Conservation (phyloP, 148 eudicot species). For the Heliosperma pusillum region DNA sequence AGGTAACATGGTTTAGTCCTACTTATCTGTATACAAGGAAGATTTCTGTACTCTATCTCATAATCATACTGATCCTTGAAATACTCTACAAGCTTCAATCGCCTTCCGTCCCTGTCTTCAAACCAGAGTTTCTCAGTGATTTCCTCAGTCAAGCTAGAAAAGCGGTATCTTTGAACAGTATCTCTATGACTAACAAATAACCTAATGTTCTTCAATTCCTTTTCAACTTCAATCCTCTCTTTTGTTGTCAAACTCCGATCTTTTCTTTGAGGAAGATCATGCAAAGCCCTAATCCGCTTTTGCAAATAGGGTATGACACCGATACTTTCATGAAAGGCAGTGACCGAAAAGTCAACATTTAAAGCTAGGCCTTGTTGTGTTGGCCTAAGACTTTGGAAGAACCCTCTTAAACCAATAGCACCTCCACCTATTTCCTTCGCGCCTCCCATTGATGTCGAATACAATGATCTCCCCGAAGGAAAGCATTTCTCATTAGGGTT, state of each 20-base stretch:
- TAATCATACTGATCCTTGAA: constrained; percentile 88
- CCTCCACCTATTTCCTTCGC: constrained; percentile 79
- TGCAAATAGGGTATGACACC: constrained; percentile 69
- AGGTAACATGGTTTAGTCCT: constrained; percentile 81
- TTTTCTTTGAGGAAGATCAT: constrained; percentile 44
- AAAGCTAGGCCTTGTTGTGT: constrained; percentile 94
- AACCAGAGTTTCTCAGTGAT: constrained; percentile 72
- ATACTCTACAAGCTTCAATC: constrained; percentile 53
- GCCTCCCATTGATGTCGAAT: constrained; percentile 76
- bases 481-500: constrained; percentile 61
- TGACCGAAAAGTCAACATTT: constrained; percentile 81
- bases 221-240: constrained; percentile 76
- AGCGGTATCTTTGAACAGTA: constrained; percentile 67
- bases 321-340: constrained; percentile 89
- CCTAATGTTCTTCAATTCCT: constrained; percentile 65
- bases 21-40: constrained; percentile 90
- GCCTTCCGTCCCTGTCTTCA: constrained; percentile 63
- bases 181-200: constrained; percentile 89
- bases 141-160: constrained; percentile 74
- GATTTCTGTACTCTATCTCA: constrained; percentile 64
- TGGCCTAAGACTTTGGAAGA: constrained; percentile 88
- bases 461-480: constrained; percentile 61
- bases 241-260: constrained; percentile 41
- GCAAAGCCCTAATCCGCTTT: constrained; percentile 61
- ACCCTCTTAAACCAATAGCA: constrained; percentile 76